Evolutionary conservation across 2,329 filamentous ascomycete species (phyloP).

Genomic region (Lecanicillium sp.): DNA sequence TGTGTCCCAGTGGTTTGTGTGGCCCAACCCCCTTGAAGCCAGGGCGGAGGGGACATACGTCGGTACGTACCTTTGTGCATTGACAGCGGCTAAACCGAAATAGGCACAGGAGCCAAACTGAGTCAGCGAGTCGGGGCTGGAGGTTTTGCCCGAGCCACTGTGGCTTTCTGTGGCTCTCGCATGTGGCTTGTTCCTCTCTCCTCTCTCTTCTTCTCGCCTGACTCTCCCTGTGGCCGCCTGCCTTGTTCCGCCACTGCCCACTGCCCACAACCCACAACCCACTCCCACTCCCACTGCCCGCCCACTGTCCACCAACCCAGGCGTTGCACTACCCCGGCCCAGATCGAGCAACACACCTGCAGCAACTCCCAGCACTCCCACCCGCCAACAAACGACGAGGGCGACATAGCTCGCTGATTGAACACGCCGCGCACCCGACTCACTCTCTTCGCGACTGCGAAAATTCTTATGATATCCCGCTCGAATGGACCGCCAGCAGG

Average conservation of each 20-base stretch:
- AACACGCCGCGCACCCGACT: neutral
- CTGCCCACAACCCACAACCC: no score
- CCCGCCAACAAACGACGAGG: neutral
- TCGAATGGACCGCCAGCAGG: constrained; percentile 30
- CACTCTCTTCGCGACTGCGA: neutral
- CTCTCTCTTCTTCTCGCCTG: no score
- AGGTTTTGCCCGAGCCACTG: neutral
- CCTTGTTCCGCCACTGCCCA: no score
- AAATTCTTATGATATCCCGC: constrained; percentile 4
- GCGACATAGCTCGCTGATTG: constrained; percentile 2
- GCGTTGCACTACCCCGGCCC: constrained; percentile 11
- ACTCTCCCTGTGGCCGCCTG: neutral
- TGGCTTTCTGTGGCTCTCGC: neutral
- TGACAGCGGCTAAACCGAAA: neutral
- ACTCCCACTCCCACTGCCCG: neutral
- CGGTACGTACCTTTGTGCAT: neutral
- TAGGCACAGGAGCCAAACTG: neutral
- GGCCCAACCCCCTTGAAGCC: no score
- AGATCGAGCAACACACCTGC: constrained; percentile 13
- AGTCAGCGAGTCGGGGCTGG: neutral
- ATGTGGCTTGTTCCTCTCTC: no score
- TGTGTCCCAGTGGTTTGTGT: no score
- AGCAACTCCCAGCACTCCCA: constrained; percentile 4
- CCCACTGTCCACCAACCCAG: neutral
- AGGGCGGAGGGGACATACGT: neutral